These are phyloP conservation scores for Cutaneotrichosporon dermatis DNA, from an alignment of 1,284 basidiomycete species.

Conservation along the genomic window DNA sequence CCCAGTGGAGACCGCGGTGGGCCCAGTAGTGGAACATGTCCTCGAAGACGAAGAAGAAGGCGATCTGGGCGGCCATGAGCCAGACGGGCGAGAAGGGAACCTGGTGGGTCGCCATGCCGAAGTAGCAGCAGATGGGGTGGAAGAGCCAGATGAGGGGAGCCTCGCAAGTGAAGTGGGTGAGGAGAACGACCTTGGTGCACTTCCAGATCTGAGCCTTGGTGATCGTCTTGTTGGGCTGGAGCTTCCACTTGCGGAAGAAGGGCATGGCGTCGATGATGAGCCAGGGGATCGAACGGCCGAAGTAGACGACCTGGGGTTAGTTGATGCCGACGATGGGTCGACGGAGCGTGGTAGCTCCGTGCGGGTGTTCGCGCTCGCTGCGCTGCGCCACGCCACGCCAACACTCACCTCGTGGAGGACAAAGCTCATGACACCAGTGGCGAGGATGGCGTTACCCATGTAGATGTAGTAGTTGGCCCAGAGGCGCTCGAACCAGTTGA, in stretches of 20 bases:
- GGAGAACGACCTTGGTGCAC: constrained; percentile 89
- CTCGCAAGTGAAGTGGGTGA: constrained; percentile 95
- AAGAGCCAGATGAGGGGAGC: constrained; percentile 94
- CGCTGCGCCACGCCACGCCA: not conserved
- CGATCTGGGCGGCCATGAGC: constrained; percentile 73
- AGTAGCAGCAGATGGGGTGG: constrained; percentile 84
- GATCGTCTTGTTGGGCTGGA: constrained; percentile 80
- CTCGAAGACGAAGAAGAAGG: constrained; percentile 92
- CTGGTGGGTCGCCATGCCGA: constrained; percentile 82
- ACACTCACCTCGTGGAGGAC: constrained; percentile 75
- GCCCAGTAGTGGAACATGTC: constrained; percentile 80
- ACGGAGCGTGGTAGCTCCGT: not conserved
- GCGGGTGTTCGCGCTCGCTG: too few relatives aligned
- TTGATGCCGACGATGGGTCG: too few relatives aligned
- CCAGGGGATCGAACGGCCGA: constrained; percentile 92
- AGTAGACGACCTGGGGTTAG: constrained; percentile 75
- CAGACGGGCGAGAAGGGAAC: constrained; percentile 79
- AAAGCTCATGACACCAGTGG: constrained; percentile 92
- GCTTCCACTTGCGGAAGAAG: constrained; percentile 91
- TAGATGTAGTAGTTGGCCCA: constrained; percentile 81
- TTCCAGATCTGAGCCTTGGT: constrained; percentile 84
- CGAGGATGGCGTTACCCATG: constrained; percentile 86
- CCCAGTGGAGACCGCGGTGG: constrained; percentile 85
- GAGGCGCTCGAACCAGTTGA: constrained; percentile 69
- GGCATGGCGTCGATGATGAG: constrained; percentile 92